Base-by-base conservation (phyloP, 768 basidiomycete species). In the Calocera cornea region DNA sequence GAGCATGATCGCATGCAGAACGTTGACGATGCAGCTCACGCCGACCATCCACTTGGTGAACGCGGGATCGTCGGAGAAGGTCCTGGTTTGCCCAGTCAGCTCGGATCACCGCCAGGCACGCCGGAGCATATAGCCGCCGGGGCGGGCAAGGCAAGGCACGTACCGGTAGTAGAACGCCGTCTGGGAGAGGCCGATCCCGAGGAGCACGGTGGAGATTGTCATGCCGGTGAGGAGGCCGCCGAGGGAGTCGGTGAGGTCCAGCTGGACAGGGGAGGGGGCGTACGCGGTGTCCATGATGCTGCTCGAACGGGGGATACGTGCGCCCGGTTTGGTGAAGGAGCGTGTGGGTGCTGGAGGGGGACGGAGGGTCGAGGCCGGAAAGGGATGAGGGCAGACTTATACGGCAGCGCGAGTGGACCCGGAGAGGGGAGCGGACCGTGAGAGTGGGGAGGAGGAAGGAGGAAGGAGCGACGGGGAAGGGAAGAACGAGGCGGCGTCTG, bases 31-130 rank as follows among this genome's bases (percentile, higher is more conserved):
- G 31, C 54, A 60, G 31, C 54, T 60, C 14, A 60, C 19, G 14
- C 54, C 54, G 24, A 60, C 54, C 54, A 60, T 60, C 54, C 54
- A 60, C 19, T 60, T 60, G 5, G 54, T 60, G 19, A 60, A 60
- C 11, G 2, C 10, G 7, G 54, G 54, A 60, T 60, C 54, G 22
- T 60, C 54, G 24, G 54, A 27, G 54, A 60, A 60, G 7, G 11
- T 19, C 7, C 54, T 60, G 31, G 5, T 10, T 2, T 19, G 19
- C 24, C 8, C 19, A 19, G 19, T 17, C 24, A 24, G 24, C 8
- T n/a, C 8, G 24, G 16, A 5, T 47, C 44, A 47, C 8, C 8
- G 19, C 44, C 24, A 3, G 7, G 19, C 5, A 29, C 14, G 31
- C 14, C 54, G 11, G 54, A 60, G 54, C 54, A 22, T 16, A 47